Conservation (phyloP, 2,329 filamentous ascomycete species). For the Beauveria sp. region DNA sequence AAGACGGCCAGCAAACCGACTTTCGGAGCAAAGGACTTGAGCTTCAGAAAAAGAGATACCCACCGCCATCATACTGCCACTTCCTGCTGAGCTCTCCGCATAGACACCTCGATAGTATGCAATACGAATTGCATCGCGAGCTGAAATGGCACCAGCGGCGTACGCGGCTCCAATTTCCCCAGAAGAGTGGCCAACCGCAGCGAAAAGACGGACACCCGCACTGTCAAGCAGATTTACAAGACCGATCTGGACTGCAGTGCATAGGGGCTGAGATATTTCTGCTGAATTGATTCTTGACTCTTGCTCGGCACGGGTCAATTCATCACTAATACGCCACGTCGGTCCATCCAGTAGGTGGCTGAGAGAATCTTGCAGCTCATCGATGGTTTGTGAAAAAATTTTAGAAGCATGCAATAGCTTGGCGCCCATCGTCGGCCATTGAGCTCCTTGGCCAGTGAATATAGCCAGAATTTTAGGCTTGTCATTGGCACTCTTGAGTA, state of each 20-base stretch:
- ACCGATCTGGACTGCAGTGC: conserved; percentile 23
- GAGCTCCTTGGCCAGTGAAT: conserved; percentile 29
- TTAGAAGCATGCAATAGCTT: conserved; percentile 18
- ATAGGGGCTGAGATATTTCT: conserved; percentile 23
- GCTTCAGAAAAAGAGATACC: conserved; percentile 16
- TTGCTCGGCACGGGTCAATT: conserved; percentile 15
- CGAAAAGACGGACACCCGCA: conserved; percentile 25
- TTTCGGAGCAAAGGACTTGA: conserved; percentile 10
- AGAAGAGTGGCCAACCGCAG: conserved; percentile 40
- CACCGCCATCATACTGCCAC: conserved; percentile 17
- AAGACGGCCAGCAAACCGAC: conserved; percentile 16
- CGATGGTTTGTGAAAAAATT: conserved; percentile 10
- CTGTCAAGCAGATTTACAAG: conserved; percentile 21
- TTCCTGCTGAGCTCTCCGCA: conserved; percentile 4
- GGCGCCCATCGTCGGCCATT: conserved; percentile 26
- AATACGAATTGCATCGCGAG: conserved; percentile 19
- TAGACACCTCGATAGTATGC: conserved; percentile 17
- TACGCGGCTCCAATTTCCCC: conserved; percentile 46
- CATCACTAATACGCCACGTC: conserved; percentile 20
- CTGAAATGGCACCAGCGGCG: conserved; percentile 33
- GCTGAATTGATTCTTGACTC: conserved; percentile 17
- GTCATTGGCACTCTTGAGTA: neutral
- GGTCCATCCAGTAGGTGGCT: conserved; percentile 15
- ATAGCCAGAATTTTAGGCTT: conserved; percentile 12
- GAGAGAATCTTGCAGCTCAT: conserved; percentile 19